Evolutionary conservation across 1,284 basidiomycete species (phyloP).

Genomic region (Veloporphyrellus conicus): DNA sequence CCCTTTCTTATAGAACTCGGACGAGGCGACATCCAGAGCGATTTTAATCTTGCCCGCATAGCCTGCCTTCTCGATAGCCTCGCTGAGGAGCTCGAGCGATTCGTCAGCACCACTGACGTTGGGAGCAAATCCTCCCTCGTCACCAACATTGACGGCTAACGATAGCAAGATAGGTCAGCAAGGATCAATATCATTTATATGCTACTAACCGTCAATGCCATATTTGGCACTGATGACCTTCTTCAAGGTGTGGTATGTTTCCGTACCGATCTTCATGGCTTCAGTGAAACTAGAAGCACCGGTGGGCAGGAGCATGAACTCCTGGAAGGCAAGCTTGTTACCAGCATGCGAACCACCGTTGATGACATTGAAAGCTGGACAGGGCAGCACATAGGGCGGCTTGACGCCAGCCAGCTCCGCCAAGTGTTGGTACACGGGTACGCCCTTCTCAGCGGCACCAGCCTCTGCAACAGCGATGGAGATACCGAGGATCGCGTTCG

Average conservation of each 20-base stretch:
- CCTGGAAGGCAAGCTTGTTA: slow-evolving; percentile 99
- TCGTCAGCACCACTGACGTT: slow-evolving; percentile 97
- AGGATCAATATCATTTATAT: neutral
- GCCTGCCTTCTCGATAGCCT: slow-evolving; percentile 96
- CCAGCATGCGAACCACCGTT: slow-evolving; percentile 99
- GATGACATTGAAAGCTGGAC: slow-evolving; percentile 97
- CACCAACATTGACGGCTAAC: slow-evolving; percentile 96
- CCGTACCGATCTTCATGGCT: slow-evolving; percentile 97
- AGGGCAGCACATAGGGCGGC: slow-evolving; percentile 87
- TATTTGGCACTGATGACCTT: slow-evolving; percentile 99
- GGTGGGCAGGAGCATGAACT: slow-evolving; percentile 99
- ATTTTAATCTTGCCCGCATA: slow-evolving; percentile 99
- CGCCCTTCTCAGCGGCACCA: slow-evolving; percentile 88
- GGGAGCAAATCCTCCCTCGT: slow-evolving; percentile 99
- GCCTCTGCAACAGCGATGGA: slow-evolving; percentile 96
- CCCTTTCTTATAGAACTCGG: slow-evolving; percentile 99
- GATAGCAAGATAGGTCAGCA: slow-evolving; percentile 9
- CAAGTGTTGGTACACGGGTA: slow-evolving; percentile 96
- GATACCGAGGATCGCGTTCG: slow-evolving; percentile 98
- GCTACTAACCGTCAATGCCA: slow-evolving; percentile 85
- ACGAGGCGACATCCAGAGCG: slow-evolving; percentile 97
- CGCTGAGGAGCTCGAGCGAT: slow-evolving; percentile 91
- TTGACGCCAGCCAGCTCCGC: slow-evolving; percentile 93
- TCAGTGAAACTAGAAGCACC: slow-evolving; percentile 90
- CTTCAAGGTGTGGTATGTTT: slow-evolving; percentile 98